These are phyloP conservation scores for Combretum micranthum DNA, from an alignment of 345 rosid species.

Conservation along the genomic window DNA sequence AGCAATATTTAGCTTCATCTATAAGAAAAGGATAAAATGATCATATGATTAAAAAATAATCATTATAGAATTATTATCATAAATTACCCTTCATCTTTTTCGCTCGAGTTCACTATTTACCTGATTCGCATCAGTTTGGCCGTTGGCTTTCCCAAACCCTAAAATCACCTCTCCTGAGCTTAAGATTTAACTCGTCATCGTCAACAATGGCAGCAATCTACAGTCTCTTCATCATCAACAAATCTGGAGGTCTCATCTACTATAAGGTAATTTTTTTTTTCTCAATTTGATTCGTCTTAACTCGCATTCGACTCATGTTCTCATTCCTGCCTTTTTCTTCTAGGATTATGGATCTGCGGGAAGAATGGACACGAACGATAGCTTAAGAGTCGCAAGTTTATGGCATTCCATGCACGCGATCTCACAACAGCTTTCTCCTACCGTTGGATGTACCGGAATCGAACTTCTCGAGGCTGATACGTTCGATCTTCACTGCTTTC, in stretches of 20 bases:
- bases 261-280: conserved; percentile 53
- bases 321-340: background rate
- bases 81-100: too few relatives aligned
- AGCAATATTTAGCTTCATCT: too few relatives aligned
- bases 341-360: conserved; percentile 94
- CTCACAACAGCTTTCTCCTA: conserved; percentile 95
- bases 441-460: conserved; percentile 78
- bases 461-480: conserved; percentile 95
- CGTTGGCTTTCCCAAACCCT: too few relatives aligned
- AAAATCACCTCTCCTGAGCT: too few relatives aligned
- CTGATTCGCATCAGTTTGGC: too few relatives aligned
- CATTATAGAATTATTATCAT: too few relatives aligned
- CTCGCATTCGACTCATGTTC: too few relatives aligned
- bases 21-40: too few relatives aligned
- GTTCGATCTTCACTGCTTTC: conserved; percentile 94
- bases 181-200: too few relatives aligned
- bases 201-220: conserved; percentile 47
- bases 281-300: too few relatives aligned
- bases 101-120: too few relatives aligned
- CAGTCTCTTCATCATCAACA: conserved; percentile 81
- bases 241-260: conserved; percentile 81
- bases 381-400: conserved; percentile 95
- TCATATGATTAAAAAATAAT: too few relatives aligned
- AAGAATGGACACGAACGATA: conserved; percentile 96
- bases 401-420: conserved; percentile 99